Percentiles rank a stretch among this genome's conserved stretches.
phyloP scores from a whole-genome alignment of 1,139 yeast species.

The Geotrichum histeridarum region DNA sequence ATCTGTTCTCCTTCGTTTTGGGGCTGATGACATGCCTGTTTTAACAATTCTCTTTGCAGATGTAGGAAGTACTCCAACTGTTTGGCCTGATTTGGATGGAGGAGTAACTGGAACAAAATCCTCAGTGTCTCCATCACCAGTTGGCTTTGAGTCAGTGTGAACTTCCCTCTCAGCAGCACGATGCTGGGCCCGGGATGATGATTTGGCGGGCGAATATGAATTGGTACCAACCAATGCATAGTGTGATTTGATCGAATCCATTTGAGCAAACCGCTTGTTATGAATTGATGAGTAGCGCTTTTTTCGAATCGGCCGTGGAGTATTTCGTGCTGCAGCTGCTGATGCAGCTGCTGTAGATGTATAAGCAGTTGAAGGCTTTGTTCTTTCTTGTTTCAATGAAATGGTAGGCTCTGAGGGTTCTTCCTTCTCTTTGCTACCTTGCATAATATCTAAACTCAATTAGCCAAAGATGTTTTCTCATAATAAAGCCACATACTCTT shows the following conservation, averaged over 20 bases:
- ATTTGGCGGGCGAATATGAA: too few species aligned
- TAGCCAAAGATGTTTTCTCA: background rate
- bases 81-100: background rate
- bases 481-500: background rate
- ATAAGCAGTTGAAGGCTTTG: background rate
- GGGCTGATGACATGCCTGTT: constrained; percentile 14
- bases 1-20: constrained; percentile 22
- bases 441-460: background rate
- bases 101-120: background rate
- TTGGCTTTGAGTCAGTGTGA: background rate
- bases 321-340: constrained; percentile 17
- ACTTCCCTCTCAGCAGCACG: background rate
- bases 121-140: background rate
- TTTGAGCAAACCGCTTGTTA: constrained; percentile 30
- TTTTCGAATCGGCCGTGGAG: constrained; percentile 21
- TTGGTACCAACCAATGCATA: constrained; percentile 16
- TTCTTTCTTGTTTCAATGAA: background rate
- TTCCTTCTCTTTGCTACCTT: background rate
- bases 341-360: constrained; percentile 22
- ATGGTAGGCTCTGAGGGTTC: background rate
- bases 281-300: constrained; percentile 32
- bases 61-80: background rate
- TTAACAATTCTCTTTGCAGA: constrained; percentile 18
- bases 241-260: constrained; percentile 32
- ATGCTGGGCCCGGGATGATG: background rate